Percentiles rank a stretch among this genome's conserved stretches.
Evolutionary conservation across 2,329 filamentous ascomycete species (phyloP).

Genomic region (Corinectria fuckeliana): DNA sequence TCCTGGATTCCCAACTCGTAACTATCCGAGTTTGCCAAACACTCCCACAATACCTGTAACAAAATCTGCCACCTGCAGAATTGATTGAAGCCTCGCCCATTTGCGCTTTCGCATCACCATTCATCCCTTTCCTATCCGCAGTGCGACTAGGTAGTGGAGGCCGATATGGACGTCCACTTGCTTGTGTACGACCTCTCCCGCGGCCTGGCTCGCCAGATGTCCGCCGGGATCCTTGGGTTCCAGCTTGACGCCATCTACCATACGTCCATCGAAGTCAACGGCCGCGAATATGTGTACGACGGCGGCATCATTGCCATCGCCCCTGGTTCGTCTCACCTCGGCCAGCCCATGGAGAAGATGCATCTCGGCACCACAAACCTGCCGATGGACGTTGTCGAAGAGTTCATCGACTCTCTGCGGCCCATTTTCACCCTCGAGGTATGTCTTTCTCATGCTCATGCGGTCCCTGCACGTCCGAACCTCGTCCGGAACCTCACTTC

Average conservation of each 20-base stretch:
- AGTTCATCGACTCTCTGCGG: constrained; percentile 86
- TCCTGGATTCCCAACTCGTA: not conserved
- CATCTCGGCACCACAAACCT: constrained; percentile 78
- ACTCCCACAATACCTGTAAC: not conserved
- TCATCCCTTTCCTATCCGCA: constrained; percentile 1
- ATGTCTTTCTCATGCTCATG: constrained; percentile 16
- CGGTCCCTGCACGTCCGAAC: not conserved
- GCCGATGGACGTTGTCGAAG: constrained; percentile 80
- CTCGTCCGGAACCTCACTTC: too few species aligned
- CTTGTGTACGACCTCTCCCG: constrained; percentile 80
- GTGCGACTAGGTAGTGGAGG: not conserved
- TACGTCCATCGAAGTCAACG: constrained; percentile 84
- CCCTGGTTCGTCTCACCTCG: constrained; percentile 86
- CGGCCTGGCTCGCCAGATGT: constrained; percentile 64
- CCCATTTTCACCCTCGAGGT: constrained; percentile 83
- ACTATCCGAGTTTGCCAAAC: not conserved
- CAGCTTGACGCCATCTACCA: constrained; percentile 93
- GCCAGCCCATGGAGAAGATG: constrained; percentile 78
- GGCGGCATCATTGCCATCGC: constrained; percentile 82
- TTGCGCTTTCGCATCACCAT: not conserved
- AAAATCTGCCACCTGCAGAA: not conserved
- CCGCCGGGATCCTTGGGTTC: constrained; percentile 59
- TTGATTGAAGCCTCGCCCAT: not conserved
- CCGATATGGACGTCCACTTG: constrained; percentile 75
- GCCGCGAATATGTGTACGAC: constrained; percentile 91